Evolutionary conservation across 2,329 filamentous ascomycete genomes (phyloP).

Genomic region (Sphaceloma murrayae): DNA sequence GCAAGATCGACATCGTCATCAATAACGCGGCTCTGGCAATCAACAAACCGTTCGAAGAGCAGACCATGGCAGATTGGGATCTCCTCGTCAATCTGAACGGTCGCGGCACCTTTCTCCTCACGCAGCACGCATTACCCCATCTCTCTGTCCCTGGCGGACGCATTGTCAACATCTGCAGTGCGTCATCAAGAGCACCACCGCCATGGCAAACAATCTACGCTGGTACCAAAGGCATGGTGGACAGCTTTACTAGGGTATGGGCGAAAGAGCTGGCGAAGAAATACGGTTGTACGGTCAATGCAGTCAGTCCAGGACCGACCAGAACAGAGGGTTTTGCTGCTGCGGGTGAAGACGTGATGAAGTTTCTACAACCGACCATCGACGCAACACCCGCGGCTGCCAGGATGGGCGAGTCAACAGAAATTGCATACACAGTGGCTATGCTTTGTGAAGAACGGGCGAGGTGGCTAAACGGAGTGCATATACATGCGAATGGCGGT

Average conservation of each 20-base stretch:
- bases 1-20: slow-evolving; percentile 34
- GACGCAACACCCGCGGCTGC: slow-evolving; percentile 36
- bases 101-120: slow-evolving; percentile 36
- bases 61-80: slow-evolving; percentile 34
- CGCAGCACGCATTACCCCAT: slow-evolving; percentile 33
- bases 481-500: slow-evolving; percentile 31
- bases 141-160: slow-evolving; percentile 30
- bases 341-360: slow-evolving; percentile 35
- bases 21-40: slow-evolving; percentile 33
- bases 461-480: slow-evolving; percentile 40
- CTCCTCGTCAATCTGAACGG: slow-evolving; percentile 35
- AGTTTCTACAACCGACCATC: slow-evolving; percentile 34
- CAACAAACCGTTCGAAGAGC: slow-evolving; percentile 32
- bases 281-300: slow-evolving; percentile 40
- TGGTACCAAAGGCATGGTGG: slow-evolving; percentile 43
- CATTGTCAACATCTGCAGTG: slow-evolving; percentile 38
- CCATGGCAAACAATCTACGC: slow-evolving; percentile 40
- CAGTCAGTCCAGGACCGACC: slow-evolving; percentile 38
- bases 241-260: slow-evolving; percentile 39
- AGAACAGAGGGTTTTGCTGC: slow-evolving; percentile 27
- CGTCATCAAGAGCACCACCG: slow-evolving; percentile 30
- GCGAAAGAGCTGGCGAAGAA: slow-evolving; percentile 38
- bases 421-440: slow-evolving; percentile 40
- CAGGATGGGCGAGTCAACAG: slow-evolving; percentile 37
- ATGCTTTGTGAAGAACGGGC: slow-evolving; percentile 39